Evolutionary conservation across 352 stramenopile species (phyloP).

Genomic region (Globisporangium spiculum): DNA sequence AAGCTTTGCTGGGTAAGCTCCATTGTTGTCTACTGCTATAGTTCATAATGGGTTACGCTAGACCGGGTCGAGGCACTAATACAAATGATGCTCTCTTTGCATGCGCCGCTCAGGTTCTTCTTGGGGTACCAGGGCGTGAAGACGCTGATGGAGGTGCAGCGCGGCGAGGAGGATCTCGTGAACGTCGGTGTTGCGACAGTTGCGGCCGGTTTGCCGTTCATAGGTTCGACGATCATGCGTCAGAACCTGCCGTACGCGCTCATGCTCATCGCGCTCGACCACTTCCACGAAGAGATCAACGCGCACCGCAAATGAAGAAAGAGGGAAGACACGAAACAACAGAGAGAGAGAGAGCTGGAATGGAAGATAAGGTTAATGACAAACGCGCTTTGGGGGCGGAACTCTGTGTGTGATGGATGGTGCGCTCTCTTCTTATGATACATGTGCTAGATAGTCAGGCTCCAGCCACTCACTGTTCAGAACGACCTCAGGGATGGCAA

Average conservation of each 20-base stretch:
- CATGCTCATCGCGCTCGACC: conserved; percentile 74
- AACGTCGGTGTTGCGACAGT: conserved; percentile 57
- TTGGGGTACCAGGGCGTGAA: conserved; percentile 73
- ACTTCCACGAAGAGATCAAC: conserved; percentile 82
- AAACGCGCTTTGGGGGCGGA: neutral
- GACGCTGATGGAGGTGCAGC: conserved; percentile 61
- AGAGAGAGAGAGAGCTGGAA: neutral
- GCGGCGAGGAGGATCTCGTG: conserved; percentile 51
- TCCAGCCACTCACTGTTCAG: neutral
- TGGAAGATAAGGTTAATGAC: neutral
- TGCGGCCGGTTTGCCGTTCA: conserved; percentile 49
- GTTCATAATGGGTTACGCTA: neutral
- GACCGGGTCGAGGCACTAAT: neutral
- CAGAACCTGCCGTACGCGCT: conserved; percentile 75
- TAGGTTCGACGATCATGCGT: conserved; percentile 59
- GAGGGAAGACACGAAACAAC: neutral
- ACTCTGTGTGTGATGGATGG: neutral
- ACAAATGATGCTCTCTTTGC: no score
- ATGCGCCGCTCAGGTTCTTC: conserved; percentile 55
- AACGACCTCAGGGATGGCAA: neutral
- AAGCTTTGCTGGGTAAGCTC: conserved; percentile 43
- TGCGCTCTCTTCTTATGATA: neutral
- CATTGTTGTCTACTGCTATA: neutral
- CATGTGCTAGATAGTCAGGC: neutral
- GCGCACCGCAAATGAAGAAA: conserved; percentile 35